A percentile compares a stretch with the other conserved stretches of the same genome.
Conservation (phyloP, 345 rosid genomes). For the Gossypioides kirkii region DNA sequence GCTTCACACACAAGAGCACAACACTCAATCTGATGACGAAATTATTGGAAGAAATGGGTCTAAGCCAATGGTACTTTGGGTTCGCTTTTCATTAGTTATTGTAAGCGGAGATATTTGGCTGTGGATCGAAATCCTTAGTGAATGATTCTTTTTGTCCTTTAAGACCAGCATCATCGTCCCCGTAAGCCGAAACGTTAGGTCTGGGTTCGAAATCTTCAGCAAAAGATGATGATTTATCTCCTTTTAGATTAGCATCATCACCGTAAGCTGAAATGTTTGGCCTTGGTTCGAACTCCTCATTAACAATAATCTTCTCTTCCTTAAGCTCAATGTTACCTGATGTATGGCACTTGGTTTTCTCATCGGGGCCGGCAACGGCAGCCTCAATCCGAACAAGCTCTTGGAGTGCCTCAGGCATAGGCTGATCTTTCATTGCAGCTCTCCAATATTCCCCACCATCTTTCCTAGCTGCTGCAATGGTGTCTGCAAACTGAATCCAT, state of each 20-base stretch:
- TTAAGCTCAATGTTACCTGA: background rate
- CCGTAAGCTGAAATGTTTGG: conserved; percentile 6
- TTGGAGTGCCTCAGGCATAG: conserved; percentile 21
- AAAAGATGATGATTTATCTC: background rate
- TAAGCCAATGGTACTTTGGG: background rate
- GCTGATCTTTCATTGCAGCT: conserved; percentile 20
- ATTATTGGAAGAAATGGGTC: background rate
- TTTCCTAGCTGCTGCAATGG: conserved; percentile 19
- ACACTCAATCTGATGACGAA: no score
- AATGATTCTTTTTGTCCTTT: background rate
- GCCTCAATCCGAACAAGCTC: conserved; percentile 10
- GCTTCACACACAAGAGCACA: no score
- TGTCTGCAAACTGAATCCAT: conserved; percentile 11
- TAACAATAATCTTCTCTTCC: background rate
- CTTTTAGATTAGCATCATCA: background rate
- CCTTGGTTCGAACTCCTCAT: conserved; percentile 12
- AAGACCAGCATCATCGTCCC: background rate
- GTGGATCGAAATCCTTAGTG: background rate
- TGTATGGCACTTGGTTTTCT: conserved; percentile 1
- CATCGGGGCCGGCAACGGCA: background rate
- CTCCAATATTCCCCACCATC: conserved; percentile 31
- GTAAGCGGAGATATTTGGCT: background rate
- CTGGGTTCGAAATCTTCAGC: conserved; percentile 15
- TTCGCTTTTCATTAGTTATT: background rate
- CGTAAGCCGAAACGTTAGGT: conserved; percentile 3